A percentile compares a stretch with the other conserved stretches of the same genome.
Conservation (phyloP, 306 rosid species). For the Cucurbita pepo region DNA sequence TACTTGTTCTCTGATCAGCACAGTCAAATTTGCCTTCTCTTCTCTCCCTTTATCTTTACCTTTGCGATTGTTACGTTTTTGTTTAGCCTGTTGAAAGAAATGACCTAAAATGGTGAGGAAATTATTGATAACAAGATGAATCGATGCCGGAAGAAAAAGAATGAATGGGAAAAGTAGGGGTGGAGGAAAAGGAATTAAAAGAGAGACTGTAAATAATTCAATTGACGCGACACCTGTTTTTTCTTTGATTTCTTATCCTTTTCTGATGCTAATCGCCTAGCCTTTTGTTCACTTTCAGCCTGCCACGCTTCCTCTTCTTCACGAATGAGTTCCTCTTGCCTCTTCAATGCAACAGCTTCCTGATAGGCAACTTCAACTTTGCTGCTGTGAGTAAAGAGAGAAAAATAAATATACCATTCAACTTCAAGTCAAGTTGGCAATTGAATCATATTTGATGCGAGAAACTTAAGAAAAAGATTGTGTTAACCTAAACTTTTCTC, state of each 20-base stretch:
- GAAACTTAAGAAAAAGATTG: neutral
- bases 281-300: slow-evolving; percentile 82
- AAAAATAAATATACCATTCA: slow-evolving; percentile 9
- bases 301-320: slow-evolving; percentile 98
- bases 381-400: slow-evolving; percentile 46
- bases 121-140: neutral
- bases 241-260: slow-evolving; percentile 88
- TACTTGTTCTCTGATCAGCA: slow-evolving; percentile 33
- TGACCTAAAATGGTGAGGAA: slow-evolving; percentile 7
- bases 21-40: slow-evolving; percentile 30
- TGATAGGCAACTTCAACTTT: slow-evolving; percentile 96
- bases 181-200: neutral
- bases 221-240: slow-evolving; percentile 41
- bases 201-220: neutral
- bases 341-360: slow-evolving; percentile 95
- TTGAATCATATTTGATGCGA: neutral
- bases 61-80: slow-evolving; percentile 73
- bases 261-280: slow-evolving; percentile 61
- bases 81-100: slow-evolving; percentile 56
- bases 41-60: slow-evolving; percentile 79
- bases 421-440: neutral
- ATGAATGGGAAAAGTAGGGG: neutral
- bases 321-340: slow-evolving; percentile 98
- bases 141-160: neutral
- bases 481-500: neutral